Conservation (phyloP, 495 filamentous ascomycete genomes). For the Chlorociboria aeruginascens region DNA sequence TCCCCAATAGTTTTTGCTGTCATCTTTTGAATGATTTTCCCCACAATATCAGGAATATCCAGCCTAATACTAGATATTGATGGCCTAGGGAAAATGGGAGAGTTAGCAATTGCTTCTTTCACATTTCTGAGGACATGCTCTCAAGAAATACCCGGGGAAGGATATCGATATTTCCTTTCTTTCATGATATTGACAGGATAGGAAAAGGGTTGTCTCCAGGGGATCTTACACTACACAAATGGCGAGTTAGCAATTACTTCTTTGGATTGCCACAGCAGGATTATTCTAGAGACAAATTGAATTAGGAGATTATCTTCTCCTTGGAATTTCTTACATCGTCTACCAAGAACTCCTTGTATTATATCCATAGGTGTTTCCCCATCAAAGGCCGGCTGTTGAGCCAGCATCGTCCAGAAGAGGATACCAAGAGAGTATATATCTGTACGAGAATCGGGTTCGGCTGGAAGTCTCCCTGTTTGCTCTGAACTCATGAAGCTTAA, state of each 20-base stretch:
- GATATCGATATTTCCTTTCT: too few species aligned
- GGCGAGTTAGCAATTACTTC: too few species aligned
- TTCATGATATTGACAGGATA: too few species aligned
- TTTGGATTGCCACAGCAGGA: too few species aligned
- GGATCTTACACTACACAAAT: too few species aligned
- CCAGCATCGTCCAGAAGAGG: constrained; percentile 75
- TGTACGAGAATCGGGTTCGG: constrained; percentile 77
- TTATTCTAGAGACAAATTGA: too few species aligned
- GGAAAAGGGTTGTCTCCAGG: too few species aligned
- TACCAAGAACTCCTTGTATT: constrained; percentile 71
- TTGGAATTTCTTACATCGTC: constrained; percentile 28
- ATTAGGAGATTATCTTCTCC: too few species aligned
- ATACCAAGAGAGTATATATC: constrained; percentile 85
- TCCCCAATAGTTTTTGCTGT: constrained; percentile 75
- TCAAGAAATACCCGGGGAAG: too few species aligned
- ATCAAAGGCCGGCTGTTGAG: constrained; percentile 63
- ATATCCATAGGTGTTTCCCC: constrained; percentile 73
- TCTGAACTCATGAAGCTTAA: constrained; percentile 82
- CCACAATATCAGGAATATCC: constrained; percentile 71
- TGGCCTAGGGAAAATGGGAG: constrained; percentile 29
- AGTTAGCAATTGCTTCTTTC: too few species aligned
- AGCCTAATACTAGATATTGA: constrained; percentile 60
- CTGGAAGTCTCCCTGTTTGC: constrained; percentile 81
- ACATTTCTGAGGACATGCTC: too few species aligned
- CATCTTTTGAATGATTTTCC: constrained; percentile 77